Percentiles rank a stretch among this genome's conserved stretches.
Conservation (phyloP, 805 yeast genomes). For the Kuraishia piskuri region DNA sequence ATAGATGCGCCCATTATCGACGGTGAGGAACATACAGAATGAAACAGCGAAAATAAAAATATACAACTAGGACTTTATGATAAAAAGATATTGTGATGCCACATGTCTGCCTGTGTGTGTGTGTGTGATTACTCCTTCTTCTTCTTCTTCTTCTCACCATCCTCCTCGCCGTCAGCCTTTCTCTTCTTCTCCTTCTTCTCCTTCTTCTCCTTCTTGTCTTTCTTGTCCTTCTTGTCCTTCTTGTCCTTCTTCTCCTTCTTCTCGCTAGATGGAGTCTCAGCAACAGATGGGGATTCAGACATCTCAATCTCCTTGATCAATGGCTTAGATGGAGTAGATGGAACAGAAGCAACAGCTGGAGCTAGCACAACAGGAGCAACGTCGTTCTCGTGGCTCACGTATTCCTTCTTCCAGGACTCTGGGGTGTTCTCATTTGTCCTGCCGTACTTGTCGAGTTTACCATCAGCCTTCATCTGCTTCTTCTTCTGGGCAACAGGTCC, state of each 20-base stretch:
- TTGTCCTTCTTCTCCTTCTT: constrained; percentile 41
- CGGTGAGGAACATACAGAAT: background rate
- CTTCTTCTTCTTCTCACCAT: constrained; percentile 12
- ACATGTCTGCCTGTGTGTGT: background rate
- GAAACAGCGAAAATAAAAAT: background rate
- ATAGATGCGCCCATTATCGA: background rate
- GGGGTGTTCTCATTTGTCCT: constrained; percentile 93
- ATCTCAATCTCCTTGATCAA: constrained; percentile 33
- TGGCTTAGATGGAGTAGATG: constrained; percentile 38
- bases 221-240: constrained; percentile 46
- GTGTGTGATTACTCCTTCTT: constrained; percentile 10
- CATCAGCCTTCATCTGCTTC: constrained; percentile 96
- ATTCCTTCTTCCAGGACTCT: constrained; percentile 79
- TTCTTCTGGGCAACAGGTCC: constrained; percentile 98
- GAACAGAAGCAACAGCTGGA: constrained; percentile 27
- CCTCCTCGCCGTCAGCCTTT: constrained; percentile 6
- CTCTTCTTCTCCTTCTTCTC: constrained; percentile 20
- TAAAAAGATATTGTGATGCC: background rate
- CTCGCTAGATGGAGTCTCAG: constrained; percentile 13
- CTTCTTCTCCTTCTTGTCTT: constrained; percentile 54
- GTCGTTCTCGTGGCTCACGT: constrained; percentile 62
- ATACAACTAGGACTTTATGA: background rate
- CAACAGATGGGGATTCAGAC: constrained; percentile 21
- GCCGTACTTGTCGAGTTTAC: constrained; percentile 94
- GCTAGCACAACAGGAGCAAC: constrained; percentile 54